These are phyloP conservation scores for Cryphonectria naterciae DNA, from an alignment of 2,329 filamentous ascomycete genomes.

Conservation along the genomic window DNA sequence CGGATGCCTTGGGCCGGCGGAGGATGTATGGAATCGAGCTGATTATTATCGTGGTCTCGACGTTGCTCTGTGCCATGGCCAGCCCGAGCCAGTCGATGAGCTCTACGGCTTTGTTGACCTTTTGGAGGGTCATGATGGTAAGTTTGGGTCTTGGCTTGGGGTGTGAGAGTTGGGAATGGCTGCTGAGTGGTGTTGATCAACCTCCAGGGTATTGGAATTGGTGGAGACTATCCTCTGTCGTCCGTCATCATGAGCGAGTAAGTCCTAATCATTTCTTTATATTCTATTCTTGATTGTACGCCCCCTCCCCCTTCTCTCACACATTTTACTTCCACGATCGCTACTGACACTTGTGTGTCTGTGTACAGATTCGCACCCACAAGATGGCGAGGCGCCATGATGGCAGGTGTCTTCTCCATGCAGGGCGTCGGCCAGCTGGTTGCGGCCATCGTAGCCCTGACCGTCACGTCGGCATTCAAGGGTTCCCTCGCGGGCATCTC, in stretches of 20 bases:
- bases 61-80: constrained; percentile 67
- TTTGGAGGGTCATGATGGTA: constrained; percentile 75
- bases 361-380: constrained; percentile 71
- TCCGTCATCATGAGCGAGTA: constrained; percentile 80
- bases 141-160: too few relatives aligned
- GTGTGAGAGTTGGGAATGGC: neutral
- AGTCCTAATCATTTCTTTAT: constrained; percentile 29
- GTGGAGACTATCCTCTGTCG: constrained; percentile 81
- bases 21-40: constrained; percentile 83
- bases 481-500: constrained; percentile 49
- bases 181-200: neutral
- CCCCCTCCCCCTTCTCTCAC: too few relatives aligned
- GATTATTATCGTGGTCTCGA: constrained; percentile 72
- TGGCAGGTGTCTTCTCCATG: constrained; percentile 83
- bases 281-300: neutral
- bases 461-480: constrained; percentile 69
- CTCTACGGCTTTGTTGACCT: constrained; percentile 65
- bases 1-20: constrained; percentile 75
- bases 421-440: constrained; percentile 80
- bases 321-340: too few relatives aligned
- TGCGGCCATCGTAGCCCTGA: constrained; percentile 71
- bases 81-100: constrained; percentile 64
- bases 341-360: constrained; percentile 19
- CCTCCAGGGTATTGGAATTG: constrained; percentile 69
- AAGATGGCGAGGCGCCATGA: constrained; percentile 81